Base-by-base conservation (phyloP, 768 basidiomycete species). In the Leccinum obscurum region DNA sequence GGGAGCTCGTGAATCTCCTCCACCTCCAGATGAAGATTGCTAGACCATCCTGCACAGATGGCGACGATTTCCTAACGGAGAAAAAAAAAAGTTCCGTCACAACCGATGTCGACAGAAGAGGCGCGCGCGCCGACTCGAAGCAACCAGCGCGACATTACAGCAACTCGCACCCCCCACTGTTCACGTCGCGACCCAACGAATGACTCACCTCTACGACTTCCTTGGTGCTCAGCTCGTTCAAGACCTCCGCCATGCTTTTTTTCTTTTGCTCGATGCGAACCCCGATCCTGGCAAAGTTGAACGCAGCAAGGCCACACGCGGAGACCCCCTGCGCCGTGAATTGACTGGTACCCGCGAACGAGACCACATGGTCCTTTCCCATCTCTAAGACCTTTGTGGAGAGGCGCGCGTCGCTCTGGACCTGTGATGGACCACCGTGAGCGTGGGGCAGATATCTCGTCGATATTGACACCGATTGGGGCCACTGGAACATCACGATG, bases 241-340 rank as follows among this genome's bases (percentile, higher is more conserved):
- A 32, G 8, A 68, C 32, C 3, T 72, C 67, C 4, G 53, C 0
- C 8, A 63, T 55, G 10, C 39, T 58, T 41, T 28, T 49, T 11
- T 8, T 58, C 22, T 51, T 35, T 8, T 64, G 52, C 9, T 70
- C 67, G 28, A 70, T 63, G n/a, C 65, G 68, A 35, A 86, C 78
- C 9, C 80, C 75, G 7, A 84, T 64, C 55, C 85, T 77, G 11
- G 82, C 84, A 61, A 85, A 87, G 67, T 89, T 88, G 66, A 89
- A 71, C 2, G 84, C 83, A 24, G 88, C 87, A 26, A 90, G 77
- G 17, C 88, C 88, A 61, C 87, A 89, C 3, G 86, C 80, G 46
- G 87, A 83, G 32, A 74, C 64, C 3, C 72, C 70, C 26, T 61
- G 72, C 11, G 78, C 76, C n/a, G 72, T 72, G 60, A 87, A 89